Evolutionary conservation across 2,329 filamentous ascomycete species (phyloP).

Genomic region (Chrysosporium queenslandicum): DNA sequence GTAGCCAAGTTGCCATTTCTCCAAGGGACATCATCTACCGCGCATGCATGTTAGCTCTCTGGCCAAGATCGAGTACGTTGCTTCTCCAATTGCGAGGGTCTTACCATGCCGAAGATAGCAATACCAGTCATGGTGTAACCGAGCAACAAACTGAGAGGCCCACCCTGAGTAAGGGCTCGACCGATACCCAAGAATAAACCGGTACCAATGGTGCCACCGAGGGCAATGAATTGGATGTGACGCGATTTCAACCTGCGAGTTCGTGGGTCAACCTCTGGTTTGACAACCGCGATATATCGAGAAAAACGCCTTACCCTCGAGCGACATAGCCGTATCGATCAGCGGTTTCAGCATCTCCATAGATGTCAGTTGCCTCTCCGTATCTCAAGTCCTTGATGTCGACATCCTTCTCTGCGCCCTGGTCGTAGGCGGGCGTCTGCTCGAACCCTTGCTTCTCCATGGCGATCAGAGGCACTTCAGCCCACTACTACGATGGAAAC

Average conservation of each 20-base stretch:
- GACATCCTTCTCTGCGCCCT: slow-evolving; percentile 16
- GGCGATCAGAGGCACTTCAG: neutral
- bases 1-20: slow-evolving; percentile 42
- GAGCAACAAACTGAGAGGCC: slow-evolving; percentile 27
- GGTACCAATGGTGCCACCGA: slow-evolving; percentile 50
- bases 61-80: neutral
- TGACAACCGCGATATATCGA: slow-evolving; percentile 10
- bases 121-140: slow-evolving; percentile 44
- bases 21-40: slow-evolving; percentile 35
- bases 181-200: slow-evolving; percentile 48
- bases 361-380: slow-evolving; percentile 44
- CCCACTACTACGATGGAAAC: neutral
- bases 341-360: slow-evolving; percentile 43
- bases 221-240: slow-evolving; percentile 51
- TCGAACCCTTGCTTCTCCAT: slow-evolving; percentile 7
- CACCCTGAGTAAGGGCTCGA: slow-evolving; percentile 43
- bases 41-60: slow-evolving; percentile 1
- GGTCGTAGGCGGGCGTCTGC: slow-evolving; percentile 17
- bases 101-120: slow-evolving; percentile 37
- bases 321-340: slow-evolving; percentile 45
- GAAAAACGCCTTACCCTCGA: slow-evolving; percentile 34
- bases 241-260: slow-evolving; percentile 39
- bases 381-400: slow-evolving; percentile 27
- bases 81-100: neutral
- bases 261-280: neutral